A percentile compares a stretch with the other conserved stretches of the same genome.
Evolutionary conservation across 768 basidiomycete genomes (phyloP).

Genomic region (Amanita rimosa): DNA sequence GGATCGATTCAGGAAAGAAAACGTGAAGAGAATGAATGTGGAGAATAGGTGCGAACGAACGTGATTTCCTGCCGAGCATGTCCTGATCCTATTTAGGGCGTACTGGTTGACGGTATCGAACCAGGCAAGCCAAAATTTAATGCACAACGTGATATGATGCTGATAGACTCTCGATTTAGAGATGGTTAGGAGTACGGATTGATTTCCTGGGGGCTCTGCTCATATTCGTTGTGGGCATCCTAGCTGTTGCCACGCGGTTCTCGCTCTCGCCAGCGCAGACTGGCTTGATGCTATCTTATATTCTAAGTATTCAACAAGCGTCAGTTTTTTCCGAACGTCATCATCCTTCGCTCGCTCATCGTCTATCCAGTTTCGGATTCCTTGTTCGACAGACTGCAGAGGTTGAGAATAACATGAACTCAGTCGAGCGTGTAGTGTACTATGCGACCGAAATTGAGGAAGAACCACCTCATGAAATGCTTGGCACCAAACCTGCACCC

Average conservation of each 20-base stretch:
- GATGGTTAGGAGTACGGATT: constrained; percentile 86
- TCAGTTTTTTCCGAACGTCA: constrained; percentile 8
- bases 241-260: constrained; percentile 66
- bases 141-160: not conserved
- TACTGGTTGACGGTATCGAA: constrained; percentile 84
- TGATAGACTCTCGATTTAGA: constrained; percentile 23
- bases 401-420: constrained; percentile 91
- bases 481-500: constrained; percentile 43
- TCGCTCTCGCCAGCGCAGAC: constrained; percentile 73
- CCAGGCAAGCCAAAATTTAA: constrained; percentile 32
- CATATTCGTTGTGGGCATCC: constrained; percentile 69
- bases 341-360: constrained; percentile 3
- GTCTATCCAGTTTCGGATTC: constrained; percentile 48
- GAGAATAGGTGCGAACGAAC: constrained; percentile 57
- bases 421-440: constrained; percentile 76
- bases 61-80: not conserved
- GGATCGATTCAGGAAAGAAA: constrained; percentile 66
- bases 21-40: constrained; percentile 62
- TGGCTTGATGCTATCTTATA: constrained; percentile 68
- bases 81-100: constrained; percentile 31
- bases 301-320: constrained; percentile 68
- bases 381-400: constrained; percentile 71
- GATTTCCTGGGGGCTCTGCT: constrained; percentile 69
- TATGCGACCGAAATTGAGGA: constrained; percentile 77
- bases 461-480: constrained; percentile 61